Evolutionary conservation across 2,329 filamentous ascomycete species (phyloP).

Genomic region (Juglanconis sp.): DNA sequence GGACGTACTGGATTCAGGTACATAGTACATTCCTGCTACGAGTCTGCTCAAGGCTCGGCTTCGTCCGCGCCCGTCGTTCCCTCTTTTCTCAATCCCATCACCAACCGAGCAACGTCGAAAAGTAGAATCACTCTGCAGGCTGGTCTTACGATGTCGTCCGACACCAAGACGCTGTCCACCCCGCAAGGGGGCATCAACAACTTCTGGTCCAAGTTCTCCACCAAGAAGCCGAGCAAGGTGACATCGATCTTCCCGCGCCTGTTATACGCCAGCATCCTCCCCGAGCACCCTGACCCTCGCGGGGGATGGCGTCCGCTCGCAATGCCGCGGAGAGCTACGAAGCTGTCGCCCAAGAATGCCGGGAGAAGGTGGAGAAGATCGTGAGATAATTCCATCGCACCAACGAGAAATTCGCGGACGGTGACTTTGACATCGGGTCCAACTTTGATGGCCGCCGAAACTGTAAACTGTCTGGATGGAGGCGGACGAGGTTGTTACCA

Average conservation of each 20-base stretch:
- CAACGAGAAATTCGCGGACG: slow-evolving; percentile 44
- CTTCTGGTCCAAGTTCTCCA: slow-evolving; percentile 42
- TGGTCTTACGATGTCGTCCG: too few species aligned
- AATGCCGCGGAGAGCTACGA: slow-evolving; percentile 42
- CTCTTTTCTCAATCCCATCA: too few species aligned
- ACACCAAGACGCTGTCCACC: slow-evolving; percentile 2
- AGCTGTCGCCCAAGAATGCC: slow-evolving; percentile 37
- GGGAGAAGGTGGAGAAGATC: slow-evolving; percentile 36
- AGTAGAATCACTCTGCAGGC: too few species aligned
- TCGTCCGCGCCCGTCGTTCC: neutral
- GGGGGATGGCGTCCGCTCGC: slow-evolving; percentile 28
- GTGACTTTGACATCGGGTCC: slow-evolving; percentile 41
- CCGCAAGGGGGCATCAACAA: slow-evolving; percentile 39
- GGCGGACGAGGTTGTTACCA: neutral
- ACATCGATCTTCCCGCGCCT: slow-evolving; percentile 42
- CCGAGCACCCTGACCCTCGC: slow-evolving; percentile 22
- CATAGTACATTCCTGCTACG: too few species aligned
- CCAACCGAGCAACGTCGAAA: too few species aligned
- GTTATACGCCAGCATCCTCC: slow-evolving; percentile 34
- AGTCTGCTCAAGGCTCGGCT: neutral
- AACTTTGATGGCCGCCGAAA: slow-evolving; percentile 27
- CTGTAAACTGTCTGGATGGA: slow-evolving; percentile 37
- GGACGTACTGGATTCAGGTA: too few species aligned
- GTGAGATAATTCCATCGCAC: slow-evolving; percentile 40
- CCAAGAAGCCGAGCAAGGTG: slow-evolving; percentile 39